Evolutionary conservation across 2,329 filamentous ascomycete genomes (phyloP).

Genomic region (Chaetomiaceae sp.): DNA sequence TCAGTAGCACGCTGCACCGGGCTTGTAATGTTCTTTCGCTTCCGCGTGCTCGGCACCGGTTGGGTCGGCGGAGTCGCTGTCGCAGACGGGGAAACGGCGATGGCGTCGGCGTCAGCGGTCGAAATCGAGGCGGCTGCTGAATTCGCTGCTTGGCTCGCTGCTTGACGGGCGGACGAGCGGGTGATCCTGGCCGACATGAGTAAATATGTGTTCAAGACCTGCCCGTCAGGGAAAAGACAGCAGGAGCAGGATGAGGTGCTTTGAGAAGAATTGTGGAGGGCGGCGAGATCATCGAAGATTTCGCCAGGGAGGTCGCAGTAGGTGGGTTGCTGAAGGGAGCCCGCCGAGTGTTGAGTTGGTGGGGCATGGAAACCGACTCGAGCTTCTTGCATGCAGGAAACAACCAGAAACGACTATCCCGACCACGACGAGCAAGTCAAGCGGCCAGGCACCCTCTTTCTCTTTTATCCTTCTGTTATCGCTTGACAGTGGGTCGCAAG

Average conservation of each 20-base stretch:
- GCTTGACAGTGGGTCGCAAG: too few species aligned
- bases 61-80: constrained; percentile 36
- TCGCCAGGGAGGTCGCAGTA: constrained; percentile 6
- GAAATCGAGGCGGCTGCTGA: constrained; percentile 32
- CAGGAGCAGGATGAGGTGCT: constrained; percentile 21
- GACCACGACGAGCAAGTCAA: neutral
- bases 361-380: constrained; percentile 8
- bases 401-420: neutral
- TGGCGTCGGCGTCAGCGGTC: constrained; percentile 29
- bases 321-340: constrained; percentile 1
- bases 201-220: constrained; percentile 33
- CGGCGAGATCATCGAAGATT: constrained; percentile 8
- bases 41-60: constrained; percentile 49
- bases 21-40: constrained; percentile 64
- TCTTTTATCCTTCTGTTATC: too few species aligned
- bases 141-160: constrained; percentile 50
- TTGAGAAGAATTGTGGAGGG: constrained; percentile 14
- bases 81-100: constrained; percentile 35
- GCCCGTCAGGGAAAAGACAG: constrained; percentile 23
- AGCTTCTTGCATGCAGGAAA: constrained; percentile 2
- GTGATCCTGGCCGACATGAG: constrained; percentile 97
- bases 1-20: constrained; percentile 32
- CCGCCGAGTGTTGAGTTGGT: neutral
- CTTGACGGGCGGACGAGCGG: constrained; percentile 88
- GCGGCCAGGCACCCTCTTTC: too few species aligned